Percentiles rank a stretch among this genome's conserved stretches.
Evolutionary conservation across 1,284 basidiomycete species (phyloP).

Genomic region (Pseudozyma hubeiensis): DNA sequence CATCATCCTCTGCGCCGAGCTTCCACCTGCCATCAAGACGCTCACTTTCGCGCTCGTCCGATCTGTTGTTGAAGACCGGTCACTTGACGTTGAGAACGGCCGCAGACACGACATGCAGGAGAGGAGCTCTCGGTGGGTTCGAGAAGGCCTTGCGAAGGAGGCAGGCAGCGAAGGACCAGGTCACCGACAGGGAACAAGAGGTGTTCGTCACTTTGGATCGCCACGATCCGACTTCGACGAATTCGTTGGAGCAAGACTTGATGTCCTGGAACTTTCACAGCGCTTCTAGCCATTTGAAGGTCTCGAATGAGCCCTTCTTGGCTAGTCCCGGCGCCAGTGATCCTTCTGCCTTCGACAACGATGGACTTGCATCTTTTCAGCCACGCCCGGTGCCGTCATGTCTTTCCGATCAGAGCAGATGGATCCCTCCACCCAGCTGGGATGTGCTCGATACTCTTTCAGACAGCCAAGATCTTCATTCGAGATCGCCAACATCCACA

Average conservation of each 20-base stretch:
- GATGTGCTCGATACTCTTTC: not conserved
- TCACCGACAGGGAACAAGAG: not conserved
- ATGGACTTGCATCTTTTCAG: slow-evolving; percentile 1
- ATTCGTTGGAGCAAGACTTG: not conserved
- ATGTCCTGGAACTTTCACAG: not conserved
- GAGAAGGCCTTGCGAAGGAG: slow-evolving; percentile 18
- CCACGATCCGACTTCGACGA: not conserved
- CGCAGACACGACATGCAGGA: not conserved
- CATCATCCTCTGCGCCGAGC: not conserved
- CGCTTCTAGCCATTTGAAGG: not conserved
- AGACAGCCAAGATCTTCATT: not conserved
- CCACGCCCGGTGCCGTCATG: slow-evolving; percentile 9
- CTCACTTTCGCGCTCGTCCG: not conserved
- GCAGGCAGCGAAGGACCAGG: slow-evolving; percentile 4
- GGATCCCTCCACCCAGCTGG: slow-evolving; percentile 26
- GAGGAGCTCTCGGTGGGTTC: slow-evolving; percentile 9
- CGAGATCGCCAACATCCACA: slow-evolving; percentile 15
- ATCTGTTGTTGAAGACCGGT: slow-evolving; percentile 5
- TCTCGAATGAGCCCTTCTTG: slow-evolving; percentile 4
- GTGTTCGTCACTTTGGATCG: slow-evolving; percentile 18
- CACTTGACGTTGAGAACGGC: slow-evolving; percentile 15
- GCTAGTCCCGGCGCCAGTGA: slow-evolving; percentile 28
- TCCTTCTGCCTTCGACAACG: slow-evolving; percentile 28
- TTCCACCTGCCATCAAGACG: too few species aligned
- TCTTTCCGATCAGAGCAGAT: slow-evolving; percentile 15